These are phyloP conservation scores for Stemphylium beticola DNA, from an alignment of 2,329 filamentous ascomycete genomes.

Conservation along the genomic window DNA sequence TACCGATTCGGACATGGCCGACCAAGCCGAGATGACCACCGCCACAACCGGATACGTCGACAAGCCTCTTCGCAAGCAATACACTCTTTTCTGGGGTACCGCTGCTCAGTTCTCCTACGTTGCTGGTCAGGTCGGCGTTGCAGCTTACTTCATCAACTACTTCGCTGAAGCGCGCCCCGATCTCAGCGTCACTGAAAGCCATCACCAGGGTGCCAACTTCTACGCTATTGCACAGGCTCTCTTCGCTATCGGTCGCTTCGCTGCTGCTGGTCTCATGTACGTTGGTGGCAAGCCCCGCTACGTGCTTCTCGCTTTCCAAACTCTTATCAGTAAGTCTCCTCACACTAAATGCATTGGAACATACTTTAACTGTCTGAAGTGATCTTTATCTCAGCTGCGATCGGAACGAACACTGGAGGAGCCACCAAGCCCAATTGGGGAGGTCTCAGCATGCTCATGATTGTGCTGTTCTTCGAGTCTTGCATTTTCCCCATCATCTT, in stretches of 20 bases:
- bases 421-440: constrained; percentile 42
- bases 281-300: constrained; percentile 43
- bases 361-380: constrained; percentile 14
- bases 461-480: constrained; percentile 49
- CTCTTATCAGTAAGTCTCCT: constrained; percentile 25
- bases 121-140: constrained; percentile 61
- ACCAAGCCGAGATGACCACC: constrained; percentile 42
- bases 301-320: constrained; percentile 46
- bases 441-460: constrained; percentile 45
- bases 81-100: constrained; percentile 46
- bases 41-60: constrained; percentile 60
- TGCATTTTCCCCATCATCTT: constrained; percentile 51
- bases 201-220: constrained; percentile 46
- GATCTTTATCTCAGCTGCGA: constrained; percentile 45
- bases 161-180: constrained; percentile 45
- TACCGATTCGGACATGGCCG: constrained; percentile 70
- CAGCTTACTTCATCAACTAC: constrained; percentile 54
- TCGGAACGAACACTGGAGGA: constrained; percentile 41
- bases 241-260: constrained; percentile 48
- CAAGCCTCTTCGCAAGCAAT: constrained; percentile 70
- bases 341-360: too few species aligned
- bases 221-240: constrained; percentile 48
- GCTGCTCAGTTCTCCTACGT: constrained; percentile 63
- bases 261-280: constrained; percentile 48
- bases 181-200: constrained; percentile 28